phyloP scores from a whole-genome alignment of 495 filamentous ascomycete genomes.

The Trichoderma reesei region DNA sequence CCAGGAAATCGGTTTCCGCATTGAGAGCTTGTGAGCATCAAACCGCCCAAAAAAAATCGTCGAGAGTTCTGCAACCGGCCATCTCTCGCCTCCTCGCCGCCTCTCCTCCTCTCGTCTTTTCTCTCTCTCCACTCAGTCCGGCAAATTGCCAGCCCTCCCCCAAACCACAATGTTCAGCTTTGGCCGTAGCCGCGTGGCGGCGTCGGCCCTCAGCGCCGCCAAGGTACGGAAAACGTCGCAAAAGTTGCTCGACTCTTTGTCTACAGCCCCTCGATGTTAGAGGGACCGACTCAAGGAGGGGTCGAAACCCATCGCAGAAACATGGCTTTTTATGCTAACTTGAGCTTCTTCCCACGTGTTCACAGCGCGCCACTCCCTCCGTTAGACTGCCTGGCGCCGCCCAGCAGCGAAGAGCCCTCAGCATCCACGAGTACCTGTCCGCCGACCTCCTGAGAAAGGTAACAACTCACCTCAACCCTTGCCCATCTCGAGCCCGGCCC shows the following conservation, averaged over 20 bases:
- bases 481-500: not conserved
- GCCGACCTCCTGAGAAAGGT: slow-evolving; percentile 80
- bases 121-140: slow-evolving; percentile 11
- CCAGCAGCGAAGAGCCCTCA: slow-evolving; percentile 74
- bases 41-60: slow-evolving; percentile 2
- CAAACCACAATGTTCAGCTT: slow-evolving; percentile 34
- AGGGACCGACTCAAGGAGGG: not conserved
- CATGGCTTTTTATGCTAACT: slow-evolving; percentile 10
- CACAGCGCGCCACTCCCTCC: slow-evolving; percentile 28
- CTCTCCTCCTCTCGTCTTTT: no score
- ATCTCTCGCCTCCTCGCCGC: not conserved
- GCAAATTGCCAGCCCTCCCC: not conserved
- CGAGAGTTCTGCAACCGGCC: not conserved
- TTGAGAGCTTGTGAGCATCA: slow-evolving; percentile 8
- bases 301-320: not conserved
- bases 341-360: not conserved
- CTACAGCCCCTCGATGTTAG: slow-evolving; percentile 1
- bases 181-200: slow-evolving; percentile 38
- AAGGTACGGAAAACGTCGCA: slow-evolving; percentile 27
- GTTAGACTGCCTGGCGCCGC: slow-evolving; percentile 34
- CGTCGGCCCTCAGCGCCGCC: slow-evolving; percentile 36
- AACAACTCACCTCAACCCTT: slow-evolving; percentile 26
- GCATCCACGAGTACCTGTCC: slow-evolving; percentile 95
- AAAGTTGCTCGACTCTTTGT: slow-evolving; percentile 1
- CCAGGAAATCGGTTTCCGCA: slow-evolving; percentile 7